Evolutionary conservation across 768 basidiomycete genomes (phyloP).

Genomic region (Pulveroboletus sp.): DNA sequence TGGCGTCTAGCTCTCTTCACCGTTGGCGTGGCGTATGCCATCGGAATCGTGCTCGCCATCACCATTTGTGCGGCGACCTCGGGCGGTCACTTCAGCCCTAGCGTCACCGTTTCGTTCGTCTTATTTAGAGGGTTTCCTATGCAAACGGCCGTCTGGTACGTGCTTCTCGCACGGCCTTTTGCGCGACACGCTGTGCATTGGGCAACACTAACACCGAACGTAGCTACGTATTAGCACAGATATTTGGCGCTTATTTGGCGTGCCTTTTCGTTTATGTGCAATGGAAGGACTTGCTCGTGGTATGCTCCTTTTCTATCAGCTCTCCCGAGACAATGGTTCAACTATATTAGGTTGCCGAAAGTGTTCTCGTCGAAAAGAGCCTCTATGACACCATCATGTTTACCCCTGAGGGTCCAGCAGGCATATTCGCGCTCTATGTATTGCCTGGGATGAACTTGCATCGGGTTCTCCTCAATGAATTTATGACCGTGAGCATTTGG

Average conservation of each 20-base stretch:
- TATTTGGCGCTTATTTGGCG: conserved; percentile 64
- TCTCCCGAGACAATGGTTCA: conserved; percentile 13
- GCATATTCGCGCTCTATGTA: conserved; percentile 38
- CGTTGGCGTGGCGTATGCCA: conserved; percentile 55
- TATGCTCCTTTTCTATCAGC: conserved; percentile 43
- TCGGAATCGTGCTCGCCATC: conserved; percentile 61
- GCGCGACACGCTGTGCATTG: neutral
- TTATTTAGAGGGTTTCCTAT: conserved; percentile 56
- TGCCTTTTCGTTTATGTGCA: conserved; percentile 59
- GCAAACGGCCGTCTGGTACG: conserved; percentile 49
- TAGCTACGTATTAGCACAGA: conserved; percentile 66
- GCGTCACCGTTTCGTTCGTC: conserved; percentile 51
- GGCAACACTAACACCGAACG: conserved; percentile 9
- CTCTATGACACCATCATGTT: conserved; percentile 34
- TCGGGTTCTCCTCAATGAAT: conserved; percentile 39
- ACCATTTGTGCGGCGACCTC: conserved; percentile 50
- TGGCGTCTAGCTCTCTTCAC: conserved; percentile 47
- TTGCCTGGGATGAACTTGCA: conserved; percentile 30
- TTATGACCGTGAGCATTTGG: conserved; percentile 30
- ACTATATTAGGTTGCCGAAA: conserved; percentile 23
- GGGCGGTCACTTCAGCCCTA: conserved; percentile 66
- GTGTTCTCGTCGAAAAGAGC: conserved; percentile 25
- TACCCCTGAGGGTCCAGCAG: conserved; percentile 33
- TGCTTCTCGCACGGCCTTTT: conserved; percentile 10
- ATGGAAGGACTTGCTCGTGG: conserved; percentile 52